Base-by-base conservation (phyloP, 805 yeast genomes). In the Hanseniaspora occidentalis region DNA sequence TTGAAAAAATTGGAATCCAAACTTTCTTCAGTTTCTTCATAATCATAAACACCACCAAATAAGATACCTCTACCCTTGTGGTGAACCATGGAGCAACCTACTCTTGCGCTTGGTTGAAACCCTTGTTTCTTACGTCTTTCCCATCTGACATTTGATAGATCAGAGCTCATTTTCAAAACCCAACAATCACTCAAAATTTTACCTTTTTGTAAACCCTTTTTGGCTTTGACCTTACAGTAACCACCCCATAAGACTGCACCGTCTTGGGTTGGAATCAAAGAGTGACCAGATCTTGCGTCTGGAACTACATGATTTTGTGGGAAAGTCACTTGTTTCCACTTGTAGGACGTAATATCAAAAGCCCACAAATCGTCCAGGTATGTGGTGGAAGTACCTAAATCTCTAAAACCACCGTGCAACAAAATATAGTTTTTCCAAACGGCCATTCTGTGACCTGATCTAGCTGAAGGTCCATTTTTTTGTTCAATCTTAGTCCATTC, bases 41-140 rank as follows among this genome's bases (percentile, higher is more conserved):
- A 83, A 59, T 89, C 97, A 52, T 74, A 88, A 11, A 92, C 98
- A 51, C 97, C 97, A 29, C 97, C 97, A 64, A 89, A 92, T 54
- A 88, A 52, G 8, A 89, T 71, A 43, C 96, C 96, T 64, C 96
- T 76, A 43, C 94, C 94, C 51, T 84, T 82, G 60, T 89, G 97
- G 48, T 70, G 70, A 8, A 78, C 86, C 79, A 89, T 74, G 3
- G 94, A 79, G 54, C 94, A 82, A 0, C 98, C 97, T n/a, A 84
- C 96, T 51, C 97, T 72, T 11, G 96, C 83, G 1, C 89, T 75
- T 3, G 96, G 96, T 45, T 79, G 86, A 56, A 79, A 83, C 3
- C 95, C 95, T 54, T 84, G 89, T 50, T 84, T 85, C 45, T 84
- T 74, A 48, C 94, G 73, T 55, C 96, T 70, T 61, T 92, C 97